These are phyloP conservation scores for Isabelozyma gotoi DNA, from an alignment of 805 yeast genomes.

Conservation along the genomic window DNA sequence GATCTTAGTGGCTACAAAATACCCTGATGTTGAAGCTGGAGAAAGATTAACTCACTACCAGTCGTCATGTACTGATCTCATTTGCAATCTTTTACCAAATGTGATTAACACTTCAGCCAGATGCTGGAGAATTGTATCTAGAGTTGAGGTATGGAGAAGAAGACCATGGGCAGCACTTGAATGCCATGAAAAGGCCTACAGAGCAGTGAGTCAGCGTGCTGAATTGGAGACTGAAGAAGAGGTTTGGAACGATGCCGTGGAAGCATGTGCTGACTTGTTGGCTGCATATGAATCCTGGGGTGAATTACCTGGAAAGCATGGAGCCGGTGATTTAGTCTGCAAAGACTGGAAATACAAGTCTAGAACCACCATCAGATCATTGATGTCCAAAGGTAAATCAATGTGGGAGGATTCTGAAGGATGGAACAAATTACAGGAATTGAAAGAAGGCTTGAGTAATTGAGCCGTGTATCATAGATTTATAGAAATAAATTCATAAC, in stretches of 20 bases:
- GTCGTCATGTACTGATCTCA: constrained; percentile 63
- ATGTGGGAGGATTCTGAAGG: constrained; percentile 81
- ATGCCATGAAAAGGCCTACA: constrained; percentile 81
- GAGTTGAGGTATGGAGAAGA: constrained; percentile 82
- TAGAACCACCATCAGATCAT: constrained; percentile 64
- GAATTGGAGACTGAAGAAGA: constrained; percentile 59
- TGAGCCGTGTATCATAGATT: not conserved
- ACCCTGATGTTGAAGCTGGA: constrained; percentile 35
- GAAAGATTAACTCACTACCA: constrained; percentile 59
- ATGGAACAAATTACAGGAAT: constrained; percentile 61
- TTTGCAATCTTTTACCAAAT: constrained; percentile 66
- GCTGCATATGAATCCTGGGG: constrained; percentile 88
- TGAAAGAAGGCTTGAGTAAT: constrained; percentile 44
- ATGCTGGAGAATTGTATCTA: constrained; percentile 81
- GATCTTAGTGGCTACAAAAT: constrained; percentile 53
- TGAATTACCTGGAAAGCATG: constrained; percentile 74
- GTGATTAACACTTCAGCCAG: constrained; percentile 67
- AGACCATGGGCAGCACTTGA: constrained; percentile 88
- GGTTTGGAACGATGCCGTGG: constrained; percentile 78
- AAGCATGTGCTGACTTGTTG: constrained; percentile 71
- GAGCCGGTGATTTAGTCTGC: constrained; percentile 83
- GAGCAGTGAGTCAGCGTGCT: constrained; percentile 67
- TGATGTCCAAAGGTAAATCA: constrained; percentile 75
- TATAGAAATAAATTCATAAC: not conserved
- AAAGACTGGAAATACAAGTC: constrained; percentile 91